Conservation (phyloP, 2,329 filamentous ascomycete genomes). For the Fusarium haematococcum region DNA sequence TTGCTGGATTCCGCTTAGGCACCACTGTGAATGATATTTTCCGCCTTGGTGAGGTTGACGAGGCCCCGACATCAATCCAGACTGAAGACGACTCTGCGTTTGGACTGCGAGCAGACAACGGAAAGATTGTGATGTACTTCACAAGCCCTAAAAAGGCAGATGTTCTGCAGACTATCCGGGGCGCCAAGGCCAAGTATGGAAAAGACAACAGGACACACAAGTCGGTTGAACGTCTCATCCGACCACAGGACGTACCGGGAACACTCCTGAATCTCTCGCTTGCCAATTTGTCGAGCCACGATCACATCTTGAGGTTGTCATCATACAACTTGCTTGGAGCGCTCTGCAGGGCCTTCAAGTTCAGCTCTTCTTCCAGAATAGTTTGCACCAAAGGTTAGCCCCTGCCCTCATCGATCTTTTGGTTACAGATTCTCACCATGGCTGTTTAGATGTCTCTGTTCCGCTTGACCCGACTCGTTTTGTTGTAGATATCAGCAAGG, state of each 20-base stretch:
- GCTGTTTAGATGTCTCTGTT: slow-evolving; percentile 66
- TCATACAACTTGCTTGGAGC: slow-evolving; percentile 77
- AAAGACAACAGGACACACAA: slow-evolving; percentile 72
- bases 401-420: background rate
- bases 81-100: slow-evolving; percentile 76
- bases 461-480: slow-evolving; percentile 73
- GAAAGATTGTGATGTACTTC: slow-evolving; percentile 79
- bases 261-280: slow-evolving; percentile 76
- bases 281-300: slow-evolving; percentile 73
- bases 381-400: slow-evolving; percentile 70
- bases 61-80: slow-evolving; percentile 72
- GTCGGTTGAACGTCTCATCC: slow-evolving; percentile 72
- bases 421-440: background rate
- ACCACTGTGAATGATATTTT: slow-evolving; percentile 79
- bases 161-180: slow-evolving; percentile 71
- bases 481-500: slow-evolving; percentile 73
- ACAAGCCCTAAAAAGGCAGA: slow-evolving; percentile 74
- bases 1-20: slow-evolving; percentile 70
- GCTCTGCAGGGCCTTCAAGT: slow-evolving; percentile 76
- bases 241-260: slow-evolving; percentile 77
- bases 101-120: slow-evolving; percentile 74
- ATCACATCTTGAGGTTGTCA: slow-evolving; percentile 69
- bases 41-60: slow-evolving; percentile 74
- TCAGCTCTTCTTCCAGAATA: slow-evolving; percentile 70
- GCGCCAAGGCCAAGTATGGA: slow-evolving; percentile 72